Percentiles rank a stretch among this genome's conserved stretches.
phyloP scores from a whole-genome alignment of 768 basidiomycete species.

The Tricholoma hemisulphureum region DNA sequence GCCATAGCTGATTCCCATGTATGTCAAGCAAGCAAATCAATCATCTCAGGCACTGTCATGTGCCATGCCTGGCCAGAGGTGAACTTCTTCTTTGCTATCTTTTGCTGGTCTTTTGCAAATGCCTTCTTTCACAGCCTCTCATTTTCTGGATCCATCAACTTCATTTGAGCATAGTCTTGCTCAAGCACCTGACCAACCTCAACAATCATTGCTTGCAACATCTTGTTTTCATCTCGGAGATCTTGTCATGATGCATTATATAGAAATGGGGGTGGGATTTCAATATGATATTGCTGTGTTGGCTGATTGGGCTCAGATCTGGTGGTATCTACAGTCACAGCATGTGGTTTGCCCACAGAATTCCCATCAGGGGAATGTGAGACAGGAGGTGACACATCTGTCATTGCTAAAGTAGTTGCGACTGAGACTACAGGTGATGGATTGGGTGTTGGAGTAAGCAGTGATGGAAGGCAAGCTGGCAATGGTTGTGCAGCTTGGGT shows the following conservation, averaged over 20 bases:
- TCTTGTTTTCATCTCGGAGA: not conserved
- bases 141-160: not conserved
- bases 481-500: constrained; percentile 24
- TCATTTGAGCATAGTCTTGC: no score
- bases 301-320: not conserved
- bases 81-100: not conserved
- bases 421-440: not conserved
- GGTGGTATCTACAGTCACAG: not conserved
- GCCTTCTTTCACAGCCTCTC: not conserved
- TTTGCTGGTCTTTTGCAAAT: not conserved
- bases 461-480: constrained; percentile 10
- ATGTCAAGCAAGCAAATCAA: no score
- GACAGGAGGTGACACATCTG: not conserved
- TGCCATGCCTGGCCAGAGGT: no score
- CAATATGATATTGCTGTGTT: not conserved
- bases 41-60: no score
- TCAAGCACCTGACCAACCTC: no score
- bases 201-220: not conserved
- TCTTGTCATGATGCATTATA: not conserved
- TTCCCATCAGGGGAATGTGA: not conserved
- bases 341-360: not conserved
- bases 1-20: not conserved
- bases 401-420: not conserved
- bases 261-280: not conserved
- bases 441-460: no score